Evolutionary conservation across 1,284 basidiomycete genomes (phyloP).

Genomic region (Fomitopsis palustris): DNA sequence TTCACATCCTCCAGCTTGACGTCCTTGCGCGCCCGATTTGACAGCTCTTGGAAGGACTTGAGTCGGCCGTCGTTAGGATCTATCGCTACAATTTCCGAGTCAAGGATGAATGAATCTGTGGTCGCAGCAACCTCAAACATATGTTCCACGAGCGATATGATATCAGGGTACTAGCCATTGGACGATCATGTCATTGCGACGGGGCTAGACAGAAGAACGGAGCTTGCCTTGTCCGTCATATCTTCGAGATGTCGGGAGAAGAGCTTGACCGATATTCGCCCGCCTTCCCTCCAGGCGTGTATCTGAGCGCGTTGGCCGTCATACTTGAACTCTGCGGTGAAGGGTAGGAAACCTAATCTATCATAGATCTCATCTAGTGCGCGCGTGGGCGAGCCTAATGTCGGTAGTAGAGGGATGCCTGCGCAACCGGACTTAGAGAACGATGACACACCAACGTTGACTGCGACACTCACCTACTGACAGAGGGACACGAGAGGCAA

Average conservation of each 20-base stretch:
- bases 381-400: slow-evolving; percentile 81
- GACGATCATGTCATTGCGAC: slow-evolving; percentile 3
- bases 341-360: slow-evolving; percentile 63
- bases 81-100: slow-evolving; percentile 86
- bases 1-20: slow-evolving; percentile 79
- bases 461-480: slow-evolving; percentile 58
- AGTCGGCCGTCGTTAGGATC: slow-evolving; percentile 65
- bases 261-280: slow-evolving; percentile 55
- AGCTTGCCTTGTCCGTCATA: slow-evolving; percentile 79
- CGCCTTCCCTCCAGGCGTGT: slow-evolving; percentile 54
- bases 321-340: slow-evolving; percentile 93
- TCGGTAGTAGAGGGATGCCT: slow-evolving; percentile 71
- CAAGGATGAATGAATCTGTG: slow-evolving; percentile 76
- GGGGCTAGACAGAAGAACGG: not conserved
- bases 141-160: slow-evolving; percentile 54
- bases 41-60: slow-evolving; percentile 84
- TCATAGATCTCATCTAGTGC: slow-evolving; percentile 84
- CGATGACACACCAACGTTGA: slow-evolving; percentile 23
- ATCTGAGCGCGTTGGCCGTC: slow-evolving; percentile 90
- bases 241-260: slow-evolving; percentile 92
- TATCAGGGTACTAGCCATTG: slow-evolving; percentile 81
- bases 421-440: not conserved
- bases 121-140: slow-evolving; percentile 42
- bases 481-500: slow-evolving; percentile 68
- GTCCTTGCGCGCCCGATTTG: slow-evolving; percentile 83